Evolutionary conservation across 2,329 filamentous ascomycete genomes (phyloP), one percentile per base, ranked within the genome.

Genomic region (Bipolaris gigantea): DNA sequence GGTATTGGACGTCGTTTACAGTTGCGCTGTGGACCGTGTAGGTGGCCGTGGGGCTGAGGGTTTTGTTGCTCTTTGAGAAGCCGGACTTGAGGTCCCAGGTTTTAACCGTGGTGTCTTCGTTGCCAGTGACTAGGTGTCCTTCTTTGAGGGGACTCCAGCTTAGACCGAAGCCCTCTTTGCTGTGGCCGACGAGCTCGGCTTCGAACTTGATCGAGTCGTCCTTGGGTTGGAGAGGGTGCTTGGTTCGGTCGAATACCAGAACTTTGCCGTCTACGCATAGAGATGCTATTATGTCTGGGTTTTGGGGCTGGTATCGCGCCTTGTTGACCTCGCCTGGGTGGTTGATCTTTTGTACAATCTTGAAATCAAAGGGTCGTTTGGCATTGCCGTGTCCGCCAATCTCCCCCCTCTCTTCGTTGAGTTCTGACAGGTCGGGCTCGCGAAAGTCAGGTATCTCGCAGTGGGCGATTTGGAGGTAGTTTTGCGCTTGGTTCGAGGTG

Each of bases 301-400:
- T 99, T 74, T 97, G 93, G 11, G 94, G 94, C 76, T 97, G 92
- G 73, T 97, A 97, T 63, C 94, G 88, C 15, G 94, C 95, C 80
- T 97, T 99, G 82, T 99, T 99, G 72, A 99, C 92, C 75, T 99
- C 94, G 60, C 90, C 90, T 15, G 92, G 92, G 73, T 99, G 94
- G 73, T 96, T 89, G 72, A 99, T 99, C 76, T 90, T 94, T 76
- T 99, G 94, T 47, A 94, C 88, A 67, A 99, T 89, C 61, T 89
- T 89, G 80, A 96, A 96, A 69, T 90, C 92, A 74, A 97, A 85
- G 19, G 87, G 83, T 61, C 90, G 89, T 57, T 88, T 87, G 46
- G 81, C 80, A 53, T 88, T 89, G 35, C 91, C 92, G 73, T 97
- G 92, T 42, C 94, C 94, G 47, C 95, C 94, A 71, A 97, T 90